A percentile compares a stretch with the other conserved stretches of the same genome.
Conservation (phyloP, 2,329 filamentous ascomycete species). For the Anthostomella pinea region DNA sequence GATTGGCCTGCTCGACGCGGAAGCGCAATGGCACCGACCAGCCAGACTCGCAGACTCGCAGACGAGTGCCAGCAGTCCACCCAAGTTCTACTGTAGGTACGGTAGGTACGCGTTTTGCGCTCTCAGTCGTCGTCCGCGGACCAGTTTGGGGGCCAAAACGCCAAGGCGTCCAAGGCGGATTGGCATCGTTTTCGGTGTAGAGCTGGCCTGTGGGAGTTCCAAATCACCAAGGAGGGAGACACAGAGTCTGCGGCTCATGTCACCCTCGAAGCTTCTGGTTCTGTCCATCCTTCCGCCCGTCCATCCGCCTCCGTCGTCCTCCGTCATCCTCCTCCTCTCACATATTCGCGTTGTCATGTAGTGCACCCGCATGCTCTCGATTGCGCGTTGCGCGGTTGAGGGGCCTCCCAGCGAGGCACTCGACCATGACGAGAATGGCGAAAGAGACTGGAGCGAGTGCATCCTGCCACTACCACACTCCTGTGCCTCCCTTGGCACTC, state of each 20-base stretch:
- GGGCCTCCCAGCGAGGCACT: conserved; percentile 17
- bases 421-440: background rate
- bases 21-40: conserved; percentile 18
- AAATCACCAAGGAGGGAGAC: conserved; percentile 24
- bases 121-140: conserved; percentile 7
- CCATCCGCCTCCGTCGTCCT: too few relatives aligned
- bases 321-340: conserved; percentile 6
- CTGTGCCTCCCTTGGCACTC: conserved; percentile 8
- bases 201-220: conserved; percentile 18
- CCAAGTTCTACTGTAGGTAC: background rate
- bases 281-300: too few relatives aligned
- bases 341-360: conserved; percentile 5
- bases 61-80: background rate
- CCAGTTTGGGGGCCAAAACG: conserved; percentile 15
- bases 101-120: background rate
- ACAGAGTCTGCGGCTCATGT: conserved; percentile 22
- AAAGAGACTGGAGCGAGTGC: conserved; percentile 10
- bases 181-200: conserved; percentile 27
- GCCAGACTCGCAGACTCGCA: conserved; percentile 6
- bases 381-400: conserved; percentile 18
- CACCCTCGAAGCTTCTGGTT: conserved; percentile 17
- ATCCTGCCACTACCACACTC: conserved; percentile 2
- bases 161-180: conserved; percentile 12
- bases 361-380: conserved; percentile 13
- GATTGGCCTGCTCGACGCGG: conserved; percentile 15